Evolutionary conservation across 1,284 basidiomycete genomes (phyloP), one percentile per base, ranked within the genome.

Genomic region (Tilletia horrida): DNA sequence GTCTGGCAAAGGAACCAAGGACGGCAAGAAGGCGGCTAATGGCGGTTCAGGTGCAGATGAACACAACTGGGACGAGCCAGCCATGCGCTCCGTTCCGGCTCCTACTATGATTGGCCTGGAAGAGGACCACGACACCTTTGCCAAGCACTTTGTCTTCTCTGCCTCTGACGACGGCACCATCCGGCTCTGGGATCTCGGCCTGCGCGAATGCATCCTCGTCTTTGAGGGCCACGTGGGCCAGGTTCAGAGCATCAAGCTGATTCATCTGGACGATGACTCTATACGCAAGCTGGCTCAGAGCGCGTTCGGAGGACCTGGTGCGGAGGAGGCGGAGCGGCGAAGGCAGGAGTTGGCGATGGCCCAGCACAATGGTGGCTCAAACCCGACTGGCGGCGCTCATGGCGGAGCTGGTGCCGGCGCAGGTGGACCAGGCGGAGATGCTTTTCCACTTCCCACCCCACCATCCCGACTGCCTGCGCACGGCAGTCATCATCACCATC

Each of bases 161-260:
- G 93, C 91, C 0, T 94, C 92, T 6, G 95, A 98, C 81, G 96
- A 98, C 79, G 90, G 91, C 35, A 89, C 90, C 3, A 93, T 98
- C 82, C 89, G 90, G 67, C 87, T 99, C 1, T 99, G 95, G 95
- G 93, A 98, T 83, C 86, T 98, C 59, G 88, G 86, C 25, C 84
- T 85, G 27, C 87, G 91, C 61, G 87, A 89, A 21, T 97, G 93
- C 79, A 86, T 97, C 50, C 87, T 91, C 35, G 88, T 89, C 66
- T 92, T 95, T 79, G 86, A 86, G 14, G 96, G 94, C 0, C 95
- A 99, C 83, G 89, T 95, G 67, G 93, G 91, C 0, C 94, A 97
- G 80, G 92, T 98, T 4, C 95, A 99, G 84, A 91, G 89, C 76
- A 86, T 98, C 82, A 90, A 88, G 77, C 84, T 97, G 31, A 83